A percentile compares a stretch with the other conserved stretches of the same genome.
These are phyloP conservation scores for Globisporangium spinosum DNA, from an alignment of 352 stramenopile genomes.

Conservation along the genomic window DNA sequence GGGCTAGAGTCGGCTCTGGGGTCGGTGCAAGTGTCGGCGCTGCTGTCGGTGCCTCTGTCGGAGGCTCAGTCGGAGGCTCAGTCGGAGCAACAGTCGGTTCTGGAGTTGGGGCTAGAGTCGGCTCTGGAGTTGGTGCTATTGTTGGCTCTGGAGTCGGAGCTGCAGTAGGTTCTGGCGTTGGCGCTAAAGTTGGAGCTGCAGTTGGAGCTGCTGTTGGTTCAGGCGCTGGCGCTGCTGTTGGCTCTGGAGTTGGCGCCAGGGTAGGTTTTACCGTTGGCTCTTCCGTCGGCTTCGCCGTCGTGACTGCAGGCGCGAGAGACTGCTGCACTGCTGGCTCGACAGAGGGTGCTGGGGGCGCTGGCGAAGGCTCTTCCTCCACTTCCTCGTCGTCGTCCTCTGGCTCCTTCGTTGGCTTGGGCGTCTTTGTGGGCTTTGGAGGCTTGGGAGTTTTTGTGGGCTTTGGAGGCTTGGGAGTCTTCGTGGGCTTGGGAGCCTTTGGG, in stretches of 20 bases:
- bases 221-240: constrained; percentile 4
- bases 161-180: constrained; percentile 12
- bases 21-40: constrained; percentile 19
- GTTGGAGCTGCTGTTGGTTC: constrained; percentile 16
- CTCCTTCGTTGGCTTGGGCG: constrained; percentile 3
- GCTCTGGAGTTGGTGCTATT: background rate
- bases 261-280: background rate
- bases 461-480: background rate
- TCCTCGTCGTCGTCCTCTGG: constrained; percentile 4
- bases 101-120: constrained; percentile 15
- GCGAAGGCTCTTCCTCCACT: background rate
- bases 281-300: constrained; percentile 10
- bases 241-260: constrained; percentile 13
- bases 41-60: constrained; percentile 14
- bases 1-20: constrained; percentile 10
- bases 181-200: constrained; percentile 12
- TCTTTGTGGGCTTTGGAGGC: constrained; percentile 4
- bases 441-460: background rate
- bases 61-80: background rate
- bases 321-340: background rate
- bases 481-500: background rate
- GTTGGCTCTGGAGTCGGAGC: constrained; percentile 14
- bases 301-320: constrained; percentile 5
- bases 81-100: constrained; percentile 16
- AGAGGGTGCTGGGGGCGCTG: constrained; percentile 1